Percentiles rank a stretch among this genome's conserved stretches.
phyloP scores from a whole-genome alignment of 768 basidiomycete species.

The Leccinum uliginosum region DNA sequence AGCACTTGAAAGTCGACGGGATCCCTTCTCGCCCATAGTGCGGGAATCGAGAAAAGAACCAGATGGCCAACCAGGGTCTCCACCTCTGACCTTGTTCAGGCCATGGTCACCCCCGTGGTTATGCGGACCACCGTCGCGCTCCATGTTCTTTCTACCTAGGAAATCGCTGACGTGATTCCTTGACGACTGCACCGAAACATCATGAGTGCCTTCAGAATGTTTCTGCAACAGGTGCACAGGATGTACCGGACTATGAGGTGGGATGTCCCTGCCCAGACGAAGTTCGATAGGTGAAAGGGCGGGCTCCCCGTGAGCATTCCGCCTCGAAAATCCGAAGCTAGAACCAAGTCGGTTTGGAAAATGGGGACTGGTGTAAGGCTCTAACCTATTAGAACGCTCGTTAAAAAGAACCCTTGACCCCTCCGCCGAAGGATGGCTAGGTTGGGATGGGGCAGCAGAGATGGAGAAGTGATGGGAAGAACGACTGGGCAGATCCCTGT shows the following conservation, averaged over 20 bases:
- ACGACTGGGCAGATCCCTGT: slow-evolving; percentile 37
- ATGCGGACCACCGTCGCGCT: slow-evolving; percentile 15
- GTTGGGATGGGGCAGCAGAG: slow-evolving; percentile 34
- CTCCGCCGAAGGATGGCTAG: slow-evolving; percentile 49
- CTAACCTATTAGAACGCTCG: slow-evolving; percentile 85
- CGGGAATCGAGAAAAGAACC: slow-evolving; percentile 18
- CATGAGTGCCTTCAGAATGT: slow-evolving; percentile 25
- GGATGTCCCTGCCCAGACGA: slow-evolving; percentile 43
- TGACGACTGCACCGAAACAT: slow-evolving; percentile 13
- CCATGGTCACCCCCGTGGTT: slow-evolving; percentile 11
- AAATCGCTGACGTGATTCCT: slow-evolving; percentile 20
- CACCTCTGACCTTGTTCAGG: slow-evolving; percentile 17
- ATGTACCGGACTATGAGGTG: slow-evolving; percentile 36
- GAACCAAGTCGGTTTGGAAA: slow-evolving; percentile 39
- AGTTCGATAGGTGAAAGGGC: slow-evolving; percentile 38
- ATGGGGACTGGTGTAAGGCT: slow-evolving; percentile 66
- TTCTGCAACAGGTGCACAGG: slow-evolving; percentile 63
- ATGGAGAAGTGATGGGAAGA: slow-evolving; percentile 30
- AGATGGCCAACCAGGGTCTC: slow-evolving; percentile 12
- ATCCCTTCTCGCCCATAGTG: slow-evolving; percentile 13
- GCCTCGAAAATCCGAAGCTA: slow-evolving; percentile 34
- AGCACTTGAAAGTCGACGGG: slow-evolving; percentile 21
- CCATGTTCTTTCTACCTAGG: slow-evolving; percentile 13
- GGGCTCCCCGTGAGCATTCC: slow-evolving; percentile 42
- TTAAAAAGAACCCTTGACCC: slow-evolving; percentile 86